Conservation (phyloP, 23 red algal genomes). For the Gracilaria gracilis region DNA sequence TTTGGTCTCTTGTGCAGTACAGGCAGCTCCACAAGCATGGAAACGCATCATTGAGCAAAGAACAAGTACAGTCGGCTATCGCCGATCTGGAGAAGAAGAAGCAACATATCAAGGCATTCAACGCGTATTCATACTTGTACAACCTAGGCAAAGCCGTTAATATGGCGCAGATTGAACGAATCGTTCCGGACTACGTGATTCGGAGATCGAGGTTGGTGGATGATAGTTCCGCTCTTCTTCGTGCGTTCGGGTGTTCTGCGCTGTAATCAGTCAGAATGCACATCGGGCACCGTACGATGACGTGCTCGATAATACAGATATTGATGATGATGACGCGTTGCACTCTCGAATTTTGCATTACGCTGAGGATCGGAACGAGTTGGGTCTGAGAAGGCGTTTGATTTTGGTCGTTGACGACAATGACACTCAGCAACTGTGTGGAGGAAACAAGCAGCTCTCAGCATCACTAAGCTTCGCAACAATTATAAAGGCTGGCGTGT, state of each 20-base stretch:
- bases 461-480: too few species aligned
- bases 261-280: background rate
- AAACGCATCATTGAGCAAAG: background rate
- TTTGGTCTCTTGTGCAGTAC: conserved; percentile 34
- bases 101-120: background rate
- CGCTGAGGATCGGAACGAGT: background rate
- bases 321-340: background rate
- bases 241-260: background rate
- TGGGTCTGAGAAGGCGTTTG: background rate
- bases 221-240: conserved; percentile 2
- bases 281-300: background rate
- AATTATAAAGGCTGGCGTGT: too few species aligned
- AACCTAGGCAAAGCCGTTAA: background rate
- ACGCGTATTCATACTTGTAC: background rate
- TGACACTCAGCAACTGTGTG: too few species aligned
- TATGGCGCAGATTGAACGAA: background rate
- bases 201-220: background rate
- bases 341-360: background rate
- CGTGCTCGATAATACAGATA: background rate
- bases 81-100: background rate
- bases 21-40: background rate
- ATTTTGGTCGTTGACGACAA: background rate
- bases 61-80: background rate
- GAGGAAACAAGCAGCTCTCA: too few species aligned
- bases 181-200: conserved; percentile 40